Evolutionary conservation across 345 rosid genomes (phyloP).

Genomic region (Populus tremula): DNA sequence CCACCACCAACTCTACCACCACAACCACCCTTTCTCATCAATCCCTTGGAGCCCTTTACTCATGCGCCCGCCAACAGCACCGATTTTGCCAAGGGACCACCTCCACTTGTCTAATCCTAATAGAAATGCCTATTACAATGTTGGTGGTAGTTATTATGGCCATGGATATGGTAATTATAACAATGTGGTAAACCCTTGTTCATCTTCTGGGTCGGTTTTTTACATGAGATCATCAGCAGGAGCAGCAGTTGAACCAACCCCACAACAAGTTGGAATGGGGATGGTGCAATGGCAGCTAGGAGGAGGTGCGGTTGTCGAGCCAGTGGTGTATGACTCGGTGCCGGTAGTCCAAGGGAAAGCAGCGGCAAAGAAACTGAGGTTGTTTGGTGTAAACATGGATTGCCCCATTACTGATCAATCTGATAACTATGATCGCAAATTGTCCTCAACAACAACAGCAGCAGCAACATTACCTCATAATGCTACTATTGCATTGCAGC

Average conservation of each 20-base stretch:
- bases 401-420: conserved; percentile 46
- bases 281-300: conserved; percentile 29
- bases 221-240: conserved; percentile 28
- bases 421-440: conserved; percentile 16
- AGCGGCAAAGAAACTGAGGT: conserved; percentile 68
- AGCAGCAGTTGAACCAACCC: neutral
- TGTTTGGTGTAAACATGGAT: conserved; percentile 96
- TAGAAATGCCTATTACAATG: conserved; percentile 16
- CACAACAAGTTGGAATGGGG: conserved; percentile 31
- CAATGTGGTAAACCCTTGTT: conserved; percentile 25
- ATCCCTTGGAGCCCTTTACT: conserved; percentile 49
- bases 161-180: conserved; percentile 14
- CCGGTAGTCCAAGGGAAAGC: conserved; percentile 65
- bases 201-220: conserved; percentile 24
- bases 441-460: conserved; percentile 30
- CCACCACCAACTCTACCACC: neutral
- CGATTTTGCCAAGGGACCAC: conserved; percentile 20
- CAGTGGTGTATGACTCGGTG: conserved; percentile 54
- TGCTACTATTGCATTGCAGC: conserved; percentile 4
- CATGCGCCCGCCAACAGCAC: conserved; percentile 32
- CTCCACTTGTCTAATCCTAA: conserved; percentile 21
- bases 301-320: conserved; percentile 8
- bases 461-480: conserved; percentile 15
- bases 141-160: conserved; percentile 8
- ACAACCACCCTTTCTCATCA: conserved; percentile 32